These are phyloP conservation scores for Lactifluus piperatus DNA, from an alignment of 768 basidiomycete genomes.

Conservation along the genomic window DNA sequence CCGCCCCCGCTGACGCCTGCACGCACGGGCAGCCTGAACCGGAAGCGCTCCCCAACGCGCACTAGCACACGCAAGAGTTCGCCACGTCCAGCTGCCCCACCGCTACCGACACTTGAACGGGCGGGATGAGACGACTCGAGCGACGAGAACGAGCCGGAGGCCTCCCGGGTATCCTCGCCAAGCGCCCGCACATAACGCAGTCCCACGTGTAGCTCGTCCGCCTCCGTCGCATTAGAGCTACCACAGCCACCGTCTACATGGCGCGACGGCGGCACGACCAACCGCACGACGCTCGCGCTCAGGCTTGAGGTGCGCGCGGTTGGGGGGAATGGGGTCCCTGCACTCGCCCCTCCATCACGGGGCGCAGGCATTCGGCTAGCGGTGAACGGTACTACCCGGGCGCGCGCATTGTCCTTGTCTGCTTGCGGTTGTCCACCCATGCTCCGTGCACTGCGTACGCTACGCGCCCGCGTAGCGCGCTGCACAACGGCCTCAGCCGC, in stretches of 20 bases:
- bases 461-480: slow-evolving; percentile 43
- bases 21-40: slow-evolving; percentile 18
- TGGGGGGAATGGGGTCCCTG: slow-evolving; percentile 18
- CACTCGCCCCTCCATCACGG: slow-evolving; percentile 21
- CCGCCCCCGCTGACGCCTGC: slow-evolving; percentile 1
- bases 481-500: slow-evolving; percentile 39
- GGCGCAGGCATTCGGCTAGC: slow-evolving; percentile 59
- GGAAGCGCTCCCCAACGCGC: slow-evolving; percentile 19
- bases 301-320: slow-evolving; percentile 46
- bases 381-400: slow-evolving; percentile 66
- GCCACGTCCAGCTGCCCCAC: neutral
- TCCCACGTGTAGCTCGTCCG: slow-evolving; percentile 60
- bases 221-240: slow-evolving; percentile 28
- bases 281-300: slow-evolving; percentile 49
- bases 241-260: neutral
- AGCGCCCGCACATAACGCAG: slow-evolving; percentile 64
- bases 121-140: slow-evolving; percentile 50
- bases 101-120: slow-evolving; percentile 19
- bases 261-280: neutral
- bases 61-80: slow-evolving; percentile 19
- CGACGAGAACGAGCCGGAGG: slow-evolving; percentile 48
- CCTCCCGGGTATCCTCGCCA: slow-evolving; percentile 42
- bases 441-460: slow-evolving; percentile 41
- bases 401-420: slow-evolving; percentile 31
- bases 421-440: slow-evolving; percentile 31